phyloP scores from a whole-genome alignment of 1,284 basidiomycete species.

The Sutorius eximius region DNA sequence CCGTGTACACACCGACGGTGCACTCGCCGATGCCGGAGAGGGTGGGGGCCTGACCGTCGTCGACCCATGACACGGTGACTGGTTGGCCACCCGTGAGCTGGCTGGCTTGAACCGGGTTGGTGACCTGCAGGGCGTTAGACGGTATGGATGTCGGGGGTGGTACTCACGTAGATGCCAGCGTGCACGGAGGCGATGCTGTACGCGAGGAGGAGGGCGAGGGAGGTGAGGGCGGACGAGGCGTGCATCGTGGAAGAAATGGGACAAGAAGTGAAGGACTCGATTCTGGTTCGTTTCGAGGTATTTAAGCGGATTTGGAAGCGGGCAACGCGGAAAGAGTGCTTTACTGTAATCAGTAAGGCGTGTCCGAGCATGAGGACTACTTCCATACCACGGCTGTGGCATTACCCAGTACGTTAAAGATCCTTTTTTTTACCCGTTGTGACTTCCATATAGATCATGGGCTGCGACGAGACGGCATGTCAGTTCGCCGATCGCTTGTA shows the following conservation, averaged over 20 bases:
- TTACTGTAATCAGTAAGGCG: slow-evolving; percentile 9
- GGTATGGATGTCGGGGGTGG: fast-evolving
- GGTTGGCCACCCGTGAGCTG: slow-evolving; percentile 51
- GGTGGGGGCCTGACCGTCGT: slow-evolving; percentile 56
- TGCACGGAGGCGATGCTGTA: slow-evolving; percentile 11
- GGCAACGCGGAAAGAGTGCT: slow-evolving; percentile 17
- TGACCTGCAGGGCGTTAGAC: slow-evolving; percentile 41
- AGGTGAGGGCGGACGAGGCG: slow-evolving; percentile 6
- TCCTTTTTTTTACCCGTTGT: no score
- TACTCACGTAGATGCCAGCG: slow-evolving; percentile 29
- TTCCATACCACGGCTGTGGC: slow-evolving; percentile 1
- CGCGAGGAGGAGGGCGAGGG: slow-evolving; percentile 25
- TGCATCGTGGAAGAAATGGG: slow-evolving; percentile 13
- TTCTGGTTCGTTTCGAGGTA: slow-evolving; percentile 11
- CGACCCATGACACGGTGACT: slow-evolving; percentile 59
- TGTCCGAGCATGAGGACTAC: slow-evolving; percentile 25
- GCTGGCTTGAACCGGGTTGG: slow-evolving; percentile 43
- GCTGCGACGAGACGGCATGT: no score
- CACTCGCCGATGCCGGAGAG: slow-evolving; percentile 50
- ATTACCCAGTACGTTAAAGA: neutral
- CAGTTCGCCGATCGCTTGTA: no score
- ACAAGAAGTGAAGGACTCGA: no score
- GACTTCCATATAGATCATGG: no score
- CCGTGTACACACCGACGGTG: slow-evolving; percentile 54
- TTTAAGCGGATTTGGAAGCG: slow-evolving; percentile 30